Conservation (phyloP, 768 basidiomycete genomes). For the Astraeus odoratus region DNA sequence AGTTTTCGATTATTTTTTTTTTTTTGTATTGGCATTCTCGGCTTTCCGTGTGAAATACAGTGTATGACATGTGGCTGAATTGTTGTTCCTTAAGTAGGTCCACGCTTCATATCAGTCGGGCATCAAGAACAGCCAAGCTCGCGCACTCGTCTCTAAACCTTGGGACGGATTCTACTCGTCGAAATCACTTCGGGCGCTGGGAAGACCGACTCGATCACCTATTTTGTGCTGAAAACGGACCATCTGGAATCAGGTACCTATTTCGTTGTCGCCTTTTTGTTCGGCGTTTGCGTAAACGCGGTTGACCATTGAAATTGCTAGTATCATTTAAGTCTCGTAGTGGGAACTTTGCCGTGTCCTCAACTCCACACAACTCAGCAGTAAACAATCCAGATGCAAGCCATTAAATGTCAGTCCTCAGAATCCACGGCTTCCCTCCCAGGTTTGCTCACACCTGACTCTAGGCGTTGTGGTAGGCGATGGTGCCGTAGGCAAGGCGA, state of each 20-base stretch:
- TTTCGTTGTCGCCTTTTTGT: too few species aligned
- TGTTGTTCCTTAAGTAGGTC: slow-evolving; percentile 3
- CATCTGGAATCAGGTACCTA: too few species aligned
- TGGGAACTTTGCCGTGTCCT: slow-evolving; percentile 2
- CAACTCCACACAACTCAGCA: slow-evolving; percentile 7
- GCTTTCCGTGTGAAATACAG: too few species aligned
- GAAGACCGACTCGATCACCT: neutral
- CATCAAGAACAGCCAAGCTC: slow-evolving; percentile 18
- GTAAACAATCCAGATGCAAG: slow-evolving; percentile 54
- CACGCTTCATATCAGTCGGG: slow-evolving; percentile 21
- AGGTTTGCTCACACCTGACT: slow-evolving; percentile 24
- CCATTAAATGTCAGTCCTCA: slow-evolving; percentile 75
- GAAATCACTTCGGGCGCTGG: neutral
- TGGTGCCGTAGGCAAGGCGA: slow-evolving; percentile 96
- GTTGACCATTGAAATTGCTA: slow-evolving; percentile 10
- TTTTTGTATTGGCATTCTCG: too few species aligned
- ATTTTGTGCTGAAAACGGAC: too few species aligned
- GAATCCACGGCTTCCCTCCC: slow-evolving; percentile 8
- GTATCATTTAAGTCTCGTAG: slow-evolving; percentile 13
- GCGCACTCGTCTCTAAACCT: slow-evolving; percentile 1
- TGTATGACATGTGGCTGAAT: neutral
- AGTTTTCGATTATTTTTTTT: too few species aligned
- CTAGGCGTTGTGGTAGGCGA: slow-evolving; percentile 97
- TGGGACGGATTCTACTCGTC: slow-evolving; percentile 2
- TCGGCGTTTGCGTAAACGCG: neutral